Evolutionary conservation across 1,284 basidiomycete species (phyloP).

Genomic region (Malassezia psittaci): DNA sequence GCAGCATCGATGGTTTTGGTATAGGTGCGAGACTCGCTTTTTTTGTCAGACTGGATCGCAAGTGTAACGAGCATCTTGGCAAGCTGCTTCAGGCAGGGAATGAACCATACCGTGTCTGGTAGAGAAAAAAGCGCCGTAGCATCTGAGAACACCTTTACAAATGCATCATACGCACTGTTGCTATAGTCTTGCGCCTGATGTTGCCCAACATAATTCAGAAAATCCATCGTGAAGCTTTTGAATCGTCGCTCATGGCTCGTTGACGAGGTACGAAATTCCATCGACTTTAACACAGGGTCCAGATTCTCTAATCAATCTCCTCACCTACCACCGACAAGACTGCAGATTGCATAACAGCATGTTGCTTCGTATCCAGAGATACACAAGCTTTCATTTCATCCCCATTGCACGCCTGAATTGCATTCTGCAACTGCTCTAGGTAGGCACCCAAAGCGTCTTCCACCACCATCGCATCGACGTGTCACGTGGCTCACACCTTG

Average conservation of each 20-base stretch:
- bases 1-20: constrained; percentile 44
- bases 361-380: background rate
- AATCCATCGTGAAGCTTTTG: background rate
- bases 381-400: background rate
- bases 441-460: background rate
- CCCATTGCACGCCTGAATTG: background rate
- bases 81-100: constrained; percentile 28
- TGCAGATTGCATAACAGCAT: constrained; percentile 1
- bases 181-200: background rate
- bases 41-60: constrained; percentile 21
- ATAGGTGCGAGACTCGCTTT: background rate
- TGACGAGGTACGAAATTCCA: background rate
- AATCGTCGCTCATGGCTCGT: constrained; percentile 7
- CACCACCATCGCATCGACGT: background rate
- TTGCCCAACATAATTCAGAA: constrained; percentile 2
- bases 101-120: constrained; percentile 45
- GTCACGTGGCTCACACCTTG: constrained; percentile 1
- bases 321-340: background rate
- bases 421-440: constrained; percentile 1
- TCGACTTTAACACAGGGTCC: too few species aligned
- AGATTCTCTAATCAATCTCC: background rate
- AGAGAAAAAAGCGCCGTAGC: constrained; percentile 41
- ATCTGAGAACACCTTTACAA: constrained; percentile 30
- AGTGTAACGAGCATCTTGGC: constrained; percentile 22
- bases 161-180: constrained; percentile 24